Conservation (phyloP, 208 protist species). For the Porcisia deanei region DNA sequence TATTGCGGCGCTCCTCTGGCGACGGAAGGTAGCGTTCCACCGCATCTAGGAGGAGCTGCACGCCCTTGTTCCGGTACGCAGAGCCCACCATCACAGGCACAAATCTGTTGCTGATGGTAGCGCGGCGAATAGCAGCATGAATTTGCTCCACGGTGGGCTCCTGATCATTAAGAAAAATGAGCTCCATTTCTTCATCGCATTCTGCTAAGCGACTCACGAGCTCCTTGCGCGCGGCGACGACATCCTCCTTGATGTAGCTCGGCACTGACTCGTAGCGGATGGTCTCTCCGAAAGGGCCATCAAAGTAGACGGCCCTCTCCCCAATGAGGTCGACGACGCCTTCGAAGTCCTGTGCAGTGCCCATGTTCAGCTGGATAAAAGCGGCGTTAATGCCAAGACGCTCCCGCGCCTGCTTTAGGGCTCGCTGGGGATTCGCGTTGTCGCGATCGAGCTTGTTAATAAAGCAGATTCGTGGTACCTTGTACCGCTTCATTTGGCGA, state of each 20-base stretch:
- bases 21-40: conserved; percentile 97
- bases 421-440: conserved; percentile 90
- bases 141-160: conserved; percentile 90
- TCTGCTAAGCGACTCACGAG: conserved; percentile 95
- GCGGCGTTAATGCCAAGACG: conserved; percentile 96
- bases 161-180: conserved; percentile 94
- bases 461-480: conserved; percentile 97
- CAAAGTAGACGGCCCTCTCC: conserved; percentile 91
- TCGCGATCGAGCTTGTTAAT: conserved; percentile 99
- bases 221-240: conserved; percentile 76
- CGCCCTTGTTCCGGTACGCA: conserved; percentile 99
- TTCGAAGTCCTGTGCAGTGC: conserved; percentile 94
- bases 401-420: conserved; percentile 77
- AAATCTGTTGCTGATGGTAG: conserved; percentile 95
- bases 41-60: conserved; percentile 98
- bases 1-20: conserved; percentile 92
- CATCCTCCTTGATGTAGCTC: conserved; percentile 79
- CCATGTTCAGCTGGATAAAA: conserved; percentile 98
- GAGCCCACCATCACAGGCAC: conserved; percentile 96
- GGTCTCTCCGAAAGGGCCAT: conserved; percentile 92
- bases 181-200: conserved; percentile 94
- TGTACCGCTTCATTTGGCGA: conserved; percentile 98
- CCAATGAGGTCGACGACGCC: conserved; percentile 97
- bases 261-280: conserved; percentile 84
- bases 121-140: conserved; percentile 92